Evolutionary conservation across 2,329 filamentous ascomycete genomes (phyloP).

Genomic region (Macrophomina phaseolina): DNA sequence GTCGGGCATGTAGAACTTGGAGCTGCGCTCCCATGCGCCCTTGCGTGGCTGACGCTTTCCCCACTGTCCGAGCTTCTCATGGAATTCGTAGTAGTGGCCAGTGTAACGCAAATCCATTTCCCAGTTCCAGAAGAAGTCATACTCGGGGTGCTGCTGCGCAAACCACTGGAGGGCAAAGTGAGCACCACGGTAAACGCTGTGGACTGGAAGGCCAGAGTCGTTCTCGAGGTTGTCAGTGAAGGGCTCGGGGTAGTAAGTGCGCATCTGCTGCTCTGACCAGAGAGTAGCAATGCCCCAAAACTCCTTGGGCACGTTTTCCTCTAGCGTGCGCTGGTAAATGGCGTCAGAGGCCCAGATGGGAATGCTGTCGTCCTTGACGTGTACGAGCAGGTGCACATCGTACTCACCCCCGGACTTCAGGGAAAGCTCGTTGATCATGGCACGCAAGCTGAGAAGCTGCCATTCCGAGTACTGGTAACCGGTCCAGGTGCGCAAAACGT

Average conservation of each 20-base stretch:
- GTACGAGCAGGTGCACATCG: constrained; percentile 82
- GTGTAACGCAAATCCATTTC: constrained; percentile 84
- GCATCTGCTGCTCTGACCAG: constrained; percentile 95
- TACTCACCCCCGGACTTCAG: constrained; percentile 85
- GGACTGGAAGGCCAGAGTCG: constrained; percentile 68
- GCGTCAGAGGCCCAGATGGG: constrained; percentile 80
- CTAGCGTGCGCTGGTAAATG: constrained; percentile 69
- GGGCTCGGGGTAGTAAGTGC: constrained; percentile 84
- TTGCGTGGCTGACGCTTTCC: constrained; percentile 71
- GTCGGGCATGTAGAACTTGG: constrained; percentile 74
- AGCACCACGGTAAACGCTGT: constrained; percentile 81
- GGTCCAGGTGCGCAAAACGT: constrained; percentile 84
- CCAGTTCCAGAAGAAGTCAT: constrained; percentile 77
- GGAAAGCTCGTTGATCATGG: constrained; percentile 81
- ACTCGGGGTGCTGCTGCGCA: constrained; percentile 56
- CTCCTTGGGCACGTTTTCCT: constrained; percentile 76
- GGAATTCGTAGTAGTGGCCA: constrained; percentile 83
- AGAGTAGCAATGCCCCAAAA: constrained; percentile 88
- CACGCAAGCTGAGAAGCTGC: constrained; percentile 79
- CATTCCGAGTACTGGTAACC: constrained; percentile 79
- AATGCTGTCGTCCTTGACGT: constrained; percentile 77
- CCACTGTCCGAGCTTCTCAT: constrained; percentile 69
- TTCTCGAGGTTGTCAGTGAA: constrained; percentile 69
- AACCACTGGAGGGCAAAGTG: constrained; percentile 59
- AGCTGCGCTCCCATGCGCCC: constrained; percentile 75